Percentiles rank a stretch among this genome's conserved stretches.
Evolutionary conservation across 73 alveolate genomes (phyloP).

Genomic region (Blepharisma stoltei): DNA sequence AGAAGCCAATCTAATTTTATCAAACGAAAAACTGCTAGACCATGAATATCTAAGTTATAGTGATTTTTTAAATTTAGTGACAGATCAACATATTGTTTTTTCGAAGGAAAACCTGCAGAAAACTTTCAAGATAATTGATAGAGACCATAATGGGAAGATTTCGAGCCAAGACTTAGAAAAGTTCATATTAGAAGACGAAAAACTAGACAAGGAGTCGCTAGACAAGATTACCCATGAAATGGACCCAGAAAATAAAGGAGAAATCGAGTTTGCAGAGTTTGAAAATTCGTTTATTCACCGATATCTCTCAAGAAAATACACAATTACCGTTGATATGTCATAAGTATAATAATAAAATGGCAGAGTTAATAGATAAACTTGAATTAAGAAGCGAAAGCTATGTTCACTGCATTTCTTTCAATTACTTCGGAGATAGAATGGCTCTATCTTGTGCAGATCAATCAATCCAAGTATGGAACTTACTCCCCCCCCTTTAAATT

Average conservation of each 20-base stretch:
- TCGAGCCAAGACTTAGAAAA: background rate
- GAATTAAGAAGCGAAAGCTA: background rate
- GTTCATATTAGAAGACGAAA: background rate
- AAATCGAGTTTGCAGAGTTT: slow-evolving; percentile 3
- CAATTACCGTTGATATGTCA: no score
- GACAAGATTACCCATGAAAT: background rate
- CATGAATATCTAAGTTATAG: background rate
- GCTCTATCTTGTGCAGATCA: slow-evolving; percentile 31
- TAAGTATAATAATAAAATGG: no score
- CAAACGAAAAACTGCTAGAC: background rate
- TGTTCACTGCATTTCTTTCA: slow-evolving; percentile 27
- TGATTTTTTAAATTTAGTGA: background rate
- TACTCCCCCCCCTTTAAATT: no score
- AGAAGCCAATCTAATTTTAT: background rate
- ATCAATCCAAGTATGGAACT: slow-evolving; percentile 29
- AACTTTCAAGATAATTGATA: background rate
- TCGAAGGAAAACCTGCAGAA: background rate
- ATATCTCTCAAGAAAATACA: no score
- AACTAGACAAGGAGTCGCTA: background rate
- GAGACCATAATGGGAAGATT: background rate
- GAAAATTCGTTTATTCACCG: background rate
- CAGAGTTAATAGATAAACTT: no score
- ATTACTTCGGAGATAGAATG: slow-evolving; percentile 32
- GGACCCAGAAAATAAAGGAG: background rate
- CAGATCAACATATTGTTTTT: background rate